Percentiles rank a stretch among this genome's conserved stretches.
Conservation (phyloP, 305 asterid species). For the Solanum hybrid region DNA sequence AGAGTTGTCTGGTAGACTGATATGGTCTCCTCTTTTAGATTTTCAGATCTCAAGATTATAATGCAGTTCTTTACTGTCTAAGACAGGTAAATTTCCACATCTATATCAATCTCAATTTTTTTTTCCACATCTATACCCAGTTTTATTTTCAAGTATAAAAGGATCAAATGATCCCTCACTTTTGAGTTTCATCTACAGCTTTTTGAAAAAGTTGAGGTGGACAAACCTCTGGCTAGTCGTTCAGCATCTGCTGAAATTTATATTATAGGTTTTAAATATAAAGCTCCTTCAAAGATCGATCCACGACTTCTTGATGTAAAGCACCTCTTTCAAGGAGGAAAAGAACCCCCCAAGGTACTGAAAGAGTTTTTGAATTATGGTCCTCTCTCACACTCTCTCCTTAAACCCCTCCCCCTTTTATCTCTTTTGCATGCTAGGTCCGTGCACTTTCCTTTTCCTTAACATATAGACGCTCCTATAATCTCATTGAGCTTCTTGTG, state of each 20-base stretch:
- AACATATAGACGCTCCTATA: neutral
- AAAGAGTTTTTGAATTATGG: neutral
- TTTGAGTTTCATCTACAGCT: conserved; percentile 37
- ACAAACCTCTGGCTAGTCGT: conserved; percentile 87
- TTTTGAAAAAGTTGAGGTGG: conserved; percentile 95
- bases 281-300: conserved; percentile 97
- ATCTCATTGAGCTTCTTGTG: neutral
- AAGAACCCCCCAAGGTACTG: conserved; percentile 74
- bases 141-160: neutral
- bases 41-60: conserved; percentile 94
- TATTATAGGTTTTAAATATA: conserved; percentile 66
- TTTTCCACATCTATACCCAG: neutral
- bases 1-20: neutral
- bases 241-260: conserved; percentile 93
- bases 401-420: neutral
- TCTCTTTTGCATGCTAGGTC: neutral
- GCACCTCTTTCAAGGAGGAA: conserved; percentile 79
- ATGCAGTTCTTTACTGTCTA: conserved; percentile 79
- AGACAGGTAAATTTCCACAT: conserved; percentile 52
- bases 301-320: conserved; percentile 87
- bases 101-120: neutral
- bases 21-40: conserved; percentile 27
- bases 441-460: neutral
- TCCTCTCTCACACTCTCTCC: neutral
- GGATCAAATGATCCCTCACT: neutral